These are phyloP conservation scores for Cladophialophora carrionii DNA, from an alignment of 2,329 filamentous ascomycete genomes.

Conservation along the genomic window DNA sequence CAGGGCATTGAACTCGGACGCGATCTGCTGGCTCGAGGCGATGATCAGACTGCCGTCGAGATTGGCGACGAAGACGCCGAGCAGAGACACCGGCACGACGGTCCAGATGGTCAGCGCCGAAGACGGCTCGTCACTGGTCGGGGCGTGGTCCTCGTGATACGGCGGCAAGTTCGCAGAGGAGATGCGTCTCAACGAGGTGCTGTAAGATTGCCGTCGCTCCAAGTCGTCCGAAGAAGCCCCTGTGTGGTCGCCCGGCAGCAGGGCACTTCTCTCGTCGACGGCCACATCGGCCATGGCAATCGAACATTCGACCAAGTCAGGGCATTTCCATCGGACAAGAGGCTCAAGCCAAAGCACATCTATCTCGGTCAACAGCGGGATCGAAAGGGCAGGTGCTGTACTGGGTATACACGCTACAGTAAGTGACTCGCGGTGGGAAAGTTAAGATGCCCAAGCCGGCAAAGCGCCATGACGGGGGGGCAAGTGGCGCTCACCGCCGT, in stretches of 20 bases:
- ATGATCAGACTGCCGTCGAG: slow-evolving; percentile 67
- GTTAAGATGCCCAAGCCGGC: neutral
- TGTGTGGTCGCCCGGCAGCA: slow-evolving; percentile 3
- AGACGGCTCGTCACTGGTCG: neutral
- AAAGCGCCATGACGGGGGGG: neutral
- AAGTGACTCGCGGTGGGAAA: neutral
- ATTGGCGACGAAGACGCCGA: slow-evolving; percentile 65
- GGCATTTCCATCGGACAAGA: too few species aligned
- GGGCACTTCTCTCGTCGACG: slow-evolving; percentile 18
- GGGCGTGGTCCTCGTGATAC: slow-evolving; percentile 6
- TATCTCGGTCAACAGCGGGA: neutral
- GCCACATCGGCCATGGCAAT: slow-evolving; percentile 6
- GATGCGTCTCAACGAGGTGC: slow-evolving; percentile 3
- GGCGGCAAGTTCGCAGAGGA: slow-evolving; percentile 19
- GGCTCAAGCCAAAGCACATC: too few species aligned
- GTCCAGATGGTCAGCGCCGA: slow-evolving; percentile 24
- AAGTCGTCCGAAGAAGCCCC: neutral
- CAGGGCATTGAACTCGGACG: slow-evolving; percentile 52
- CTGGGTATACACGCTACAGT: too few species aligned
- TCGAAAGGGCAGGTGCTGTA: neutral
- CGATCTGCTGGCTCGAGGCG: slow-evolving; percentile 63
- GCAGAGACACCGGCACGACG: slow-evolving; percentile 23
- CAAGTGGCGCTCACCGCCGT: neutral
- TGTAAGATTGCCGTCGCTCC: slow-evolving; percentile 9
- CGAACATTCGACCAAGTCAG: neutral